Percentiles rank a stretch among this genome's conserved stretches.
These are phyloP conservation scores for Cadophora luteo-olivacea DNA, from an alignment of 2,329 filamentous ascomycete species.

Conservation along the genomic window DNA sequence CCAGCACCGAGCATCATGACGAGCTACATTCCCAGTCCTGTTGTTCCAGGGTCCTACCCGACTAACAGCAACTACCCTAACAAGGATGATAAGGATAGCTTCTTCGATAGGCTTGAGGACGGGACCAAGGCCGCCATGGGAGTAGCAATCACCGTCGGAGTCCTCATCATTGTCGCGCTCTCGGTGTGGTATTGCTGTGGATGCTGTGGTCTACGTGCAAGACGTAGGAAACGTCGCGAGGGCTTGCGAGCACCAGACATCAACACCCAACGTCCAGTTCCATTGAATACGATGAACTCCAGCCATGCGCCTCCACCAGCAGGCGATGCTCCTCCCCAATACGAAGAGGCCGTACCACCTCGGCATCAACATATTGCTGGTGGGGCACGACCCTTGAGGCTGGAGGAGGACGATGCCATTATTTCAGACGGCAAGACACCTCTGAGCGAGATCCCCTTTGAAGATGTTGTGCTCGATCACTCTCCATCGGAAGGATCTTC, in stretches of 20 bases:
- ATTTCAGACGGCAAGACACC: constrained; percentile 41
- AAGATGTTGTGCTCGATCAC: constrained; percentile 38
- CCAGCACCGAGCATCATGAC: not conserved
- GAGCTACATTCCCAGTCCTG: not conserved
- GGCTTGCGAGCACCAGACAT: constrained; percentile 9
- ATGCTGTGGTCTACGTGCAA: constrained; percentile 32
- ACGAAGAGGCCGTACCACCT: constrained; percentile 36
- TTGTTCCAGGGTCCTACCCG: not conserved
- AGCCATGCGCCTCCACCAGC: not conserved
- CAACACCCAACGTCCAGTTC: constrained; percentile 16
- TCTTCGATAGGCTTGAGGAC: constrained; percentile 20
- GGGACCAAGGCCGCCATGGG: constrained; percentile 26
- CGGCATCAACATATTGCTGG: constrained; percentile 32
- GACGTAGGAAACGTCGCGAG: constrained; percentile 18
- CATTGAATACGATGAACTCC: constrained; percentile 18
- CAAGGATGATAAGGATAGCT: not conserved
- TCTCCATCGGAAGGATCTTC: constrained; percentile 29
- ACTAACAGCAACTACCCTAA: not conserved
- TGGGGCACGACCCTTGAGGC: constrained; percentile 29
- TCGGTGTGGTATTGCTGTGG: constrained; percentile 36
- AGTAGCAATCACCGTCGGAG: constrained; percentile 22
- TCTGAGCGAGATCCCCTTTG: constrained; percentile 42
- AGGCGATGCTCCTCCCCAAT: constrained; percentile 34
- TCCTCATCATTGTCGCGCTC: constrained; percentile 26
- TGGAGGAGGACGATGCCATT: constrained; percentile 37